Percentiles rank a stretch among this genome's conserved stretches.
phyloP scores from a whole-genome alignment of 306 rosid genomes.

The Glycyrrhiza uralensis region DNA sequence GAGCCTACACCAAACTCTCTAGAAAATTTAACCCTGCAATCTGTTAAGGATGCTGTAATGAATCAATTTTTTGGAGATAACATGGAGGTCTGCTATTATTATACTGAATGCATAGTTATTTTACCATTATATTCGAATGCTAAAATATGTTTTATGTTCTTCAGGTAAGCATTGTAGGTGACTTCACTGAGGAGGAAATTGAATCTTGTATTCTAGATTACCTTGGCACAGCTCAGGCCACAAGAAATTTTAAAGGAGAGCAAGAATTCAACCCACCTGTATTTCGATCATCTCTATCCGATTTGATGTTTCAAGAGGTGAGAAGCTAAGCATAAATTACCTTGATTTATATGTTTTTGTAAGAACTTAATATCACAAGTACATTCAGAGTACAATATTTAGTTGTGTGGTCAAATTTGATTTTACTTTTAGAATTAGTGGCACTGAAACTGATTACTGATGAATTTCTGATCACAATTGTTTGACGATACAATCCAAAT shows the following conservation, averaged over 20 bases:
- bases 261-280: constrained; percentile 50
- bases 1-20: constrained; percentile 92
- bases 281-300: constrained; percentile 72
- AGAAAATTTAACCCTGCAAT: constrained; percentile 78
- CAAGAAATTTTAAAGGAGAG: constrained; percentile 32
- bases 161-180: constrained; percentile 92
- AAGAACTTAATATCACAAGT: background rate
- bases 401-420: background rate
- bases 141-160: constrained; percentile 19
- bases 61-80: constrained; percentile 85
- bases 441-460: background rate
- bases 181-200: constrained; percentile 82
- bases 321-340: constrained; percentile 35
- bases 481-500: background rate
- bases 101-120: constrained; percentile 16
- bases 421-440: constrained; percentile 1
- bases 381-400: background rate
- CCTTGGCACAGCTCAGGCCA: constrained; percentile 80
- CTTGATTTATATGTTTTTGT: background rate
- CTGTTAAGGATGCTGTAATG: constrained; percentile 92
- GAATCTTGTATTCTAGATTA: constrained; percentile 95
- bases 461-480: background rate
- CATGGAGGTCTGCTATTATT: constrained; percentile 76
- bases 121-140: constrained; percentile 11
- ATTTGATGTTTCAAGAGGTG: constrained; percentile 88